Base-by-base conservation (phyloP, 768 basidiomycete species). In the Crucibulum laeve region DNA sequence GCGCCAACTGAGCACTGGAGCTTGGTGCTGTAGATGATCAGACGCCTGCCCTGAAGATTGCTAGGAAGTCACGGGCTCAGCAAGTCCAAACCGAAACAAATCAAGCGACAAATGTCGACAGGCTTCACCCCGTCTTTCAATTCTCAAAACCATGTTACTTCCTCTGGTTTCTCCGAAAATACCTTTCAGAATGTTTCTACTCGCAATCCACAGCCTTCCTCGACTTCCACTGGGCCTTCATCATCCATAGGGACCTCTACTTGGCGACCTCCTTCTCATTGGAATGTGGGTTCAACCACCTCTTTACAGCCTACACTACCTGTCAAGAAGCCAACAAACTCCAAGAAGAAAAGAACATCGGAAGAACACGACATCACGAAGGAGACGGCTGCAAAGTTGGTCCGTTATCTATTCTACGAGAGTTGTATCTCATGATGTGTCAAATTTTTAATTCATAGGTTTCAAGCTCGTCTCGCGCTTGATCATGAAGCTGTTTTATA, bases 401-500 rank as follows among this genome's bases (percentile, higher is more conserved):
- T 62, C 25, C n/a, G 8, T 5, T 21, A 4, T 32, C 18, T 22
- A 28, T 25, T 19, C 10, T 15, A 17, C 25, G 38, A 32, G n/a
- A 22, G 26, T 24, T 3, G 18, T 35, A 8, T 24, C 15, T 43
- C 11, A 38, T 50, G 40, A 50, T 17, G 13, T 25, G 4, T 17
- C 25, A 17, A 8, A n/a, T n/a, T n/a, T n/a, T n/a, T n/a, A n/a
- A n/a, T n/a, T 21, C 35, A 37, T 49, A 86, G 83, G 50, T 67
- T 87, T 49, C 65, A 72, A 45, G 57, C 73, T 18, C 72, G 73
- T 50, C 66, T 89, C 39, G 73, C 73, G 1, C 63, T 71, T 25
- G 88, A 91, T 60, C 87, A 89, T 42, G 64, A 69, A 30, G 63
- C 71, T 13, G 77, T 76, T 13, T 52, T 79, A 39, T 71, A 78